Evolutionary conservation across 768 basidiomycete genomes (phyloP).

Genomic region (Termitomyces sp.): DNA sequence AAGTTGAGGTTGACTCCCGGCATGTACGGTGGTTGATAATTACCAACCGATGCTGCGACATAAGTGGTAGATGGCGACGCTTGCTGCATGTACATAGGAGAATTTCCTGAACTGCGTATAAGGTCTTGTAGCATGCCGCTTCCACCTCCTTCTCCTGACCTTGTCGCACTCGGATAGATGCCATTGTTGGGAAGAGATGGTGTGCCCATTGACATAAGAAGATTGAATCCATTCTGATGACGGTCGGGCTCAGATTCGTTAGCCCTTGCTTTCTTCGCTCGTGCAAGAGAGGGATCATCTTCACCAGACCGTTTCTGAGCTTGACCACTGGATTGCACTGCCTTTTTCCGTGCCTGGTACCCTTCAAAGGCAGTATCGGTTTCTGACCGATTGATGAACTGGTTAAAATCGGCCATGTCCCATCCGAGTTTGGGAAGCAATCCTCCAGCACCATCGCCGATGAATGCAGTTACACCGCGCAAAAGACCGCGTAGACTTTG

Average conservation of each 20-base stretch:
- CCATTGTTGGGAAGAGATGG: conserved; percentile 26
- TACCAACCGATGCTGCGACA: conserved; percentile 28
- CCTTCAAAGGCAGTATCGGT: conserved; percentile 94
- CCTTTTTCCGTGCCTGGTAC: conserved; percentile 67
- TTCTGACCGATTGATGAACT: conserved; percentile 79
- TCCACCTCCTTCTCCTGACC: conserved; percentile 35
- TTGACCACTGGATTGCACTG: conserved; percentile 19
- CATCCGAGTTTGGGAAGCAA: conserved; percentile 75
- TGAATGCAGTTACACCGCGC: conserved; percentile 69
- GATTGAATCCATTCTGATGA: conserved; percentile 42
- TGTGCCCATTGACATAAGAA: conserved; percentile 50
- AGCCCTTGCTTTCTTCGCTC: conserved; percentile 47
- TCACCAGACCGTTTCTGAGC: conserved; percentile 53
- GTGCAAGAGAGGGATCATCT: conserved; percentile 30
- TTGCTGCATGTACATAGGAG: conserved; percentile 58
- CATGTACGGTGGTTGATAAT: conserved; percentile 46
- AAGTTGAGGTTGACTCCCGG: conserved; percentile 52
- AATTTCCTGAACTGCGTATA: conserved; percentile 44
- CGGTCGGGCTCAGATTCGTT: conserved; percentile 36
- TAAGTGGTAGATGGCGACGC: conserved; percentile 38
- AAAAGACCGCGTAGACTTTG: conserved; percentile 76
- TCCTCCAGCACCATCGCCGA: conserved; percentile 83
- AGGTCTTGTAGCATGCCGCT: conserved; percentile 53
- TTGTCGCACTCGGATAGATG: conserved; percentile 40
- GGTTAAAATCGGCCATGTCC: conserved; percentile 71